Evolutionary conservation across 352 stramenopile species (phyloP).

Genomic region (Phytopythium montanum): DNA sequence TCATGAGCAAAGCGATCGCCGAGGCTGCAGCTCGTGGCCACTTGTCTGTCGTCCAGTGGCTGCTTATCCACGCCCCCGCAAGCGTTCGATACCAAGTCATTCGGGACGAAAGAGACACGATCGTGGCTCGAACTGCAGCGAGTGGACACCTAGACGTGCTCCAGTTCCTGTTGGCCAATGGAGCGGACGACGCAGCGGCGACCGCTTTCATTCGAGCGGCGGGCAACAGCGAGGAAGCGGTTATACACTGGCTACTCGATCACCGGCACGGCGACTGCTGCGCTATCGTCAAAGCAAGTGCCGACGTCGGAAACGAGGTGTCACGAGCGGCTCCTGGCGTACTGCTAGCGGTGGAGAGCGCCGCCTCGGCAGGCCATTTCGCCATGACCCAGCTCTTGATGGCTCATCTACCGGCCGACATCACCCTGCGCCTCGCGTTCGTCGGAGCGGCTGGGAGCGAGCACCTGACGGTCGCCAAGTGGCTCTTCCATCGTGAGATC

Average conservation of each 20-base stretch:
- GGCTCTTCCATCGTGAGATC: background rate
- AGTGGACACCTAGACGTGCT: background rate
- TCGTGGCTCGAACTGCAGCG: background rate
- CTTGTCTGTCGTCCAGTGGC: background rate
- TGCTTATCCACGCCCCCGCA: background rate
- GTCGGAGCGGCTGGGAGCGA: background rate
- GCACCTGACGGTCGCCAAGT: background rate
- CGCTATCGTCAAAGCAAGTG: background rate
- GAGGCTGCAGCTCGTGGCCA: background rate
- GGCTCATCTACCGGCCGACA: background rate
- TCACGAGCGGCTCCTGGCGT: background rate
- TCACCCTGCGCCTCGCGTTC: background rate
- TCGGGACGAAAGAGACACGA: background rate
- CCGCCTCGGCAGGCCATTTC: background rate
- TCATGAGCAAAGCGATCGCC: background rate
- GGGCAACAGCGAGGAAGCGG: background rate
- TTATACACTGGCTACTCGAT: background rate
- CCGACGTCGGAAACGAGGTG: background rate
- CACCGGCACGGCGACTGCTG: background rate
- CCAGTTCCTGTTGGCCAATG: background rate
- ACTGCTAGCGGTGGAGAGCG: background rate
- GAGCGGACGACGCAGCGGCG: background rate
- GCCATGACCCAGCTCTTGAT: background rate
- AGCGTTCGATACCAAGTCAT: background rate
- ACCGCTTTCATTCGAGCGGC: background rate